Base-by-base conservation (phyloP, 2,329 filamentous ascomycete genomes). In the Verticillium longisporum region DNA sequence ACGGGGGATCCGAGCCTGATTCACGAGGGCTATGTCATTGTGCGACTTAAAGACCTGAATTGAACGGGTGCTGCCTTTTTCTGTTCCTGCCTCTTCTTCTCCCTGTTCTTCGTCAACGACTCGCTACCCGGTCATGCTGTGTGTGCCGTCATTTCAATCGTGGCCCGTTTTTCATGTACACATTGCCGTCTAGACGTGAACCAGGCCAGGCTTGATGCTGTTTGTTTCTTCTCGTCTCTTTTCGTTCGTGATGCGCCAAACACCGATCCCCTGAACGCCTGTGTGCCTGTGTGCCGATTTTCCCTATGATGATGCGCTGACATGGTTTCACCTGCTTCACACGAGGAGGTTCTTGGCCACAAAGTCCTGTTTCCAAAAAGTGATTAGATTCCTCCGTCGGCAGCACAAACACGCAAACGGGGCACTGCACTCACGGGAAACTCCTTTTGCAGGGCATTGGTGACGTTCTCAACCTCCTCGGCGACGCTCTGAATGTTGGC, bases 401-500 rank as follows among this genome's bases (percentile, higher is more conserved):
- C 26, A 26, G 26, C 26, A 26, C 26, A 26, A 3, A 26, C 26
- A 26, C 26, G 26, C 26, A 26, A 26, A 26, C 26, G 3, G 26
- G 26, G n/a, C n/a, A n/a, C n/a, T n/a, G 26, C 26, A 73, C 75
- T 66, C 67, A 80, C 89, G 26, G 95, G 92, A 73, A 94, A 92
- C 71, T 91, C 86, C 65, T 86, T 86, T 73, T 95, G 89, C 66
- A 98, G 81, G 66, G 88, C 84, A 54, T 91, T 92, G 15, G 91
- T 91, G 63, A 96, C 87, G 67, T 88, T 89, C 76, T 97, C 94
- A 5, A 97, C 90, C 71, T 96, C 91, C 74, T 98, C 92, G 2
- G 93, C 88, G 61, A 98, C 73, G 33, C 87, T 88, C 72, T 94
- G 88, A 21, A 98, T 91, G 68, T 96, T 96, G 36, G 85, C 82